Evolutionary conservation across 306 rosid species (phyloP), one percentile per base, ranked within the genome.

Genomic region (Hippophae rhamnoides): DNA sequence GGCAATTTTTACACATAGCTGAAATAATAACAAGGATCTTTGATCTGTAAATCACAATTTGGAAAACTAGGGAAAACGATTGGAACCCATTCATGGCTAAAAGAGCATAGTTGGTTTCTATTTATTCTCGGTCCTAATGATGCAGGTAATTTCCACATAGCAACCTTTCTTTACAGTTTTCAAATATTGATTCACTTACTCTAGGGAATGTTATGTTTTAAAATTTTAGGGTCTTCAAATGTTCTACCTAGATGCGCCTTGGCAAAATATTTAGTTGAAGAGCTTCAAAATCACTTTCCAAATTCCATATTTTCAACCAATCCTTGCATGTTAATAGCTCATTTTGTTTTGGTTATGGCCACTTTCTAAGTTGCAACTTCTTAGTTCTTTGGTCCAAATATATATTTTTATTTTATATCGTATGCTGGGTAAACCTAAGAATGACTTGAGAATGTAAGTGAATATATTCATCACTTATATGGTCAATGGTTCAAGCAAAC

Each of bases 261-360:
- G 61, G 96, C 95, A 13, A 85, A 83, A 69, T 83, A 80, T 78
- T 74, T 92, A 65, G 85, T 81, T 0, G 93, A 85, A 60, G 96
- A 92, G 82, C 89, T 92, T 53, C 87, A 71, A 68, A 77, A 76
- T 68, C 76, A 83, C 66, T 50, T 88, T 74, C 89, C 93, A 66
- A 80, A 85, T 74, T 89, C 84, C 72, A 85, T 88, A 72, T 92
- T 92, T 79, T 73, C 85, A 50, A 92, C 93, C 72, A 88, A 92
- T 60, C 99, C 95, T 41, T 92, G 99, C 83, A 92, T 96, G 96
- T 87, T 73, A 51, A 47, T 41, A 12, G 59, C 71, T 61, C 10
- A 41, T 61, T 49, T 73, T 58, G 43, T 26, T 44, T 54, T 46
- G 52, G 7, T 12, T 14, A 46, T 26, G 13, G 60, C 49, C 64